These are phyloP conservation scores for Yamadazyma nakazawae DNA, from an alignment of 805 yeast genomes.

Conservation along the genomic window DNA sequence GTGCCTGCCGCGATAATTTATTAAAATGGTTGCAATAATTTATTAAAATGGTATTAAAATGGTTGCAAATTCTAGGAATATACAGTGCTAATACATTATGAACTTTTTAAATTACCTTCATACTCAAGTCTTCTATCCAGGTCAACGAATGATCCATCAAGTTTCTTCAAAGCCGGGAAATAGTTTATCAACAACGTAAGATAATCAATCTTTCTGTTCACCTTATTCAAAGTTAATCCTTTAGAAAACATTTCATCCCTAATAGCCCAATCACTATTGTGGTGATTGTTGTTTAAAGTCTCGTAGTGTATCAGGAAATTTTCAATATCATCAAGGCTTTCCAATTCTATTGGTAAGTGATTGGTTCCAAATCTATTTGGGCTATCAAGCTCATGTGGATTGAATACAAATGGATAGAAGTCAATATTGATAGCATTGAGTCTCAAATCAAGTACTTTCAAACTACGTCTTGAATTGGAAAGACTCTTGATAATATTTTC, in stretches of 20 bases:
- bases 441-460: constrained; percentile 45
- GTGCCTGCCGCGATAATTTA: not conserved
- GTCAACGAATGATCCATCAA: constrained; percentile 33
- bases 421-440: constrained; percentile 47
- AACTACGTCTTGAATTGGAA: constrained; percentile 25
- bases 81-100: not conserved
- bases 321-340: constrained; percentile 50
- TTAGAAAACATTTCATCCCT: constrained; percentile 33
- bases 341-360: constrained; percentile 39
- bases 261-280: constrained; percentile 37
- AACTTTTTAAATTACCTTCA: constrained; percentile 3
- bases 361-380: constrained; percentile 3
- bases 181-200: constrained; percentile 34
- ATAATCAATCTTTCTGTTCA: constrained; percentile 25
- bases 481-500: constrained; percentile 31
- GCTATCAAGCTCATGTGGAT: constrained; percentile 37
- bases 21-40: not conserved
- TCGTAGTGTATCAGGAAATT: constrained; percentile 48
- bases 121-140: constrained; percentile 13
- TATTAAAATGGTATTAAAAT: not conserved
- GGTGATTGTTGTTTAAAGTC: constrained; percentile 34
- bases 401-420: constrained; percentile 53
- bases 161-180: constrained; percentile 28
- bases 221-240: constrained; percentile 20
- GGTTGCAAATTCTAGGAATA: not conserved